Base-by-base conservation (phyloP, 306 rosid species). In the Rubus idaeus region DNA sequence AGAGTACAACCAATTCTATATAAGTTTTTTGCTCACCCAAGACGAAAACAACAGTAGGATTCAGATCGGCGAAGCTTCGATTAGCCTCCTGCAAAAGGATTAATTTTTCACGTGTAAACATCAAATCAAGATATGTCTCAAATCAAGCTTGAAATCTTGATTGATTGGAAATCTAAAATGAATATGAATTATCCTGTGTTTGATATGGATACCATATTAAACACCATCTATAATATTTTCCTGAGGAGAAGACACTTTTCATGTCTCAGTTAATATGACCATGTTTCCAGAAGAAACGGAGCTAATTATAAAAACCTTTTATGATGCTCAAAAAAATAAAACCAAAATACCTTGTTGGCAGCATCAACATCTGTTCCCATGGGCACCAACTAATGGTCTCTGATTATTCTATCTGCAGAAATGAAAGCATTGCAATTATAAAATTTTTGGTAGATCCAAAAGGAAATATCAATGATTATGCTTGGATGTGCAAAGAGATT, bases 21-120 rank as follows among this genome's bases (percentile, higher is more conserved):
- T 68, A 50, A 72, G 58, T 56, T 42, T 75, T 63, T 6, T 44
- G 79, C 91, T 88, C 79, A 95, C 99, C 99, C 87, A 95, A 85
- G 69, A 95, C 99, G 85, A 95, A 95, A 80, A 95, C 90, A 83
- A 95, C 89, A 10, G 97, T 90, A 53, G 92, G 93, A 10, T 89
- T 95, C 89, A 87, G 85, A 74, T 78, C 88, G 51, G 77, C 82
- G 67, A 87, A 37, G 79, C 86, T 82, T 81, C 89, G 87, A 79
- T 82, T 83, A 76, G 77, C 83, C 84, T 78, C 91, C 99, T 95
- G 81, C 79, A 78, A 78, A 5, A 66, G 26, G 63, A 52, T 20
- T 13, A 6, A 21, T 18, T 71, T 26, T 10, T 57, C 42, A 14
- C 11, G 1, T 8, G 4, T 35, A 52, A 21, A 40, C 53, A 18